Percentiles rank a stretch among this genome's conserved stretches.
These are phyloP conservation scores for Linaria vulgaris DNA, from an alignment of 257 asterid genomes.

Conservation along the genomic window DNA sequence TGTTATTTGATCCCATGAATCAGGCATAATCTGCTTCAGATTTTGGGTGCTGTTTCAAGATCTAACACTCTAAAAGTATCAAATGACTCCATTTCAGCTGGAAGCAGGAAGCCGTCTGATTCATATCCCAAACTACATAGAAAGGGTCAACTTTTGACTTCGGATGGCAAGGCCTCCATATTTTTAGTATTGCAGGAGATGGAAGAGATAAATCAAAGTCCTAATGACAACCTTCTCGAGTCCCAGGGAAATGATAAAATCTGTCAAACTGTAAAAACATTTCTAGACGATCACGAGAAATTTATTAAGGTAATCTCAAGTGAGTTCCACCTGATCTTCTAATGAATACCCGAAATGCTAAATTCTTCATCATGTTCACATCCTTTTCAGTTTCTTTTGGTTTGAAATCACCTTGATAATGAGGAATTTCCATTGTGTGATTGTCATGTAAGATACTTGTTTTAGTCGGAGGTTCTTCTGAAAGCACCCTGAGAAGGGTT, in stretches of 20 bases:
- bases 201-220: constrained; percentile 27
- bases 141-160: constrained; percentile 52
- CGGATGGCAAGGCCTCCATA: constrained; percentile 68
- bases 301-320: constrained; percentile 49
- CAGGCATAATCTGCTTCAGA: constrained; percentile 44
- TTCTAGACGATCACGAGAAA: constrained; percentile 44
- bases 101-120: constrained; percentile 36
- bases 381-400: constrained; percentile 2
- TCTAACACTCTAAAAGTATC: constrained; percentile 43
- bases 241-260: constrained; percentile 35
- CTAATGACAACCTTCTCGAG: constrained; percentile 28
- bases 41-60: constrained; percentile 43
- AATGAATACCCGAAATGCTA: constrained; percentile 1
- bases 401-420: neutral
- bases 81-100: constrained; percentile 36
- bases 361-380: constrained; percentile 3
- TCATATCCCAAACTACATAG: constrained; percentile 40
- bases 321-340: constrained; percentile 9
- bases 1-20: constrained; percentile 11
- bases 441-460: too few relatives aligned
- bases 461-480: neutral
- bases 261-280: constrained; percentile 38
- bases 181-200: constrained; percentile 48
- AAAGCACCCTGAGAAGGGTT: constrained; percentile 15
- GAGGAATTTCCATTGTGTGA: neutral